Conservation (phyloP, 768 basidiomycete species). For the Mycena alexandri region DNA sequence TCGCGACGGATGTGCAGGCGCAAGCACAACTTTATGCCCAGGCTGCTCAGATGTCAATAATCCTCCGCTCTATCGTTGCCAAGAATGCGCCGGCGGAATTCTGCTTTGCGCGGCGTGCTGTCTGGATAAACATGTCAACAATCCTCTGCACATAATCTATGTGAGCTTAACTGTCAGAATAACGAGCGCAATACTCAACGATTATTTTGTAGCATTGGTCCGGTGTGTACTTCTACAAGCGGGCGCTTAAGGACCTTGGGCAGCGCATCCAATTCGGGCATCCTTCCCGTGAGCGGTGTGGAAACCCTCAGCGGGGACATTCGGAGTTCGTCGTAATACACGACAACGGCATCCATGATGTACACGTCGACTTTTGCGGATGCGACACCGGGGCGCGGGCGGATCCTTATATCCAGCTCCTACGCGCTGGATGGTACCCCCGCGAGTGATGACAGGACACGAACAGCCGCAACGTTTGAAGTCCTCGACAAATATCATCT, state of each 20-base stretch:
- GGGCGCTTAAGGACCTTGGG: conserved; percentile 12
- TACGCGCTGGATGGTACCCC: conserved; percentile 36
- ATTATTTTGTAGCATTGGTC: conserved; percentile 21
- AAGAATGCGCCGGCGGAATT: neutral
- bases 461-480: conserved; percentile 43
- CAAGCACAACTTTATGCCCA: neutral
- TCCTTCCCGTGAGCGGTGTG: neutral
- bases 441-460: conserved; percentile 34
- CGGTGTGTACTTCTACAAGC: conserved; percentile 10
- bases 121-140: conserved; percentile 16
- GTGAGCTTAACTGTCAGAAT: neutral
- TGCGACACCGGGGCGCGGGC: conserved; percentile 38
- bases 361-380: conserved; percentile 30
- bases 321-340: conserved; percentile 25
- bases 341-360: conserved; percentile 28
- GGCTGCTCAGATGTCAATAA: neutral
- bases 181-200: too few species aligned
- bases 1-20: neutral
- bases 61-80: conserved; percentile 1
- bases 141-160: conserved; percentile 20
- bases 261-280: conserved; percentile 27
- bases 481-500: conserved; percentile 44
- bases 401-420: conserved; percentile 43
- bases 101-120: conserved; percentile 8
- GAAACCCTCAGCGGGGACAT: neutral